Percentiles rank a stretch among this genome's conserved stretches.
Evolutionary conservation across 768 basidiomycete genomes (phyloP).

Genomic region (Tylopilus subfusipes): DNA sequence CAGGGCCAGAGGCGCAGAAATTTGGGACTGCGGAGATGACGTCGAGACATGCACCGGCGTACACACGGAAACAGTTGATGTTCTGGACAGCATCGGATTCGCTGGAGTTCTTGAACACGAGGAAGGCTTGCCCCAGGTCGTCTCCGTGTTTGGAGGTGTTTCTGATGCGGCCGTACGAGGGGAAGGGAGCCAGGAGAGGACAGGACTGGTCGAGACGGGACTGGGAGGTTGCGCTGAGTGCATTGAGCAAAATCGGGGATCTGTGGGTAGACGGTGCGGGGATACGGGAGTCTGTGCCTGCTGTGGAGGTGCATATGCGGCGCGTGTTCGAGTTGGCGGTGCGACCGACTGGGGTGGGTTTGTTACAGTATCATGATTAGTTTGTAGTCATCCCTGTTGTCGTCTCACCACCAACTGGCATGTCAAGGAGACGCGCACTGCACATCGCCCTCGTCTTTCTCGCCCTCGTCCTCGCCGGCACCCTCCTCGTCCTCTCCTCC

Average conservation of each 20-base stretch:
- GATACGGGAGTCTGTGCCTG: constrained; percentile 47
- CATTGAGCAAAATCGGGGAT: constrained; percentile 46
- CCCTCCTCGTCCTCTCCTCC: constrained; percentile 87
- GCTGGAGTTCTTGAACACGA: constrained; percentile 51
- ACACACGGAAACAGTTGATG: constrained; percentile 39
- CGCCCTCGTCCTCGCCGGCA: constrained; percentile 79
- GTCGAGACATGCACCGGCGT: constrained; percentile 59
- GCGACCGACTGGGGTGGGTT: constrained; percentile 38
- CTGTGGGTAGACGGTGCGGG: constrained; percentile 54
- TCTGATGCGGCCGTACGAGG: constrained; percentile 44
- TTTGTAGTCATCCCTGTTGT: background rate
- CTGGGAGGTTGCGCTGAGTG: constrained; percentile 55
- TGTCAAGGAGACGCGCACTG: constrained; percentile 45
- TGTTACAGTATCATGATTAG: background rate
- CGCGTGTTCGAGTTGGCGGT: constrained; percentile 46
- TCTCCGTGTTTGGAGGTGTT: constrained; percentile 53
- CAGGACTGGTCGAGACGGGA: constrained; percentile 70
- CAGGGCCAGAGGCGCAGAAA: constrained; percentile 42
- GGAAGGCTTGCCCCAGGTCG: constrained; percentile 31
- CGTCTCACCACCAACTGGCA: constrained; percentile 16
- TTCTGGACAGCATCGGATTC: constrained; percentile 56
- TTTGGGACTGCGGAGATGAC: constrained; percentile 31
- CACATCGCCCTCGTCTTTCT: constrained; percentile 52
- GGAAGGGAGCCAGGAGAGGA: constrained; percentile 57
- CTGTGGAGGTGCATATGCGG: constrained; percentile 47